Base-by-base conservation (phyloP, 2,329 filamentous ascomycete genomes). In the Fusarium haematococcum region DNA sequence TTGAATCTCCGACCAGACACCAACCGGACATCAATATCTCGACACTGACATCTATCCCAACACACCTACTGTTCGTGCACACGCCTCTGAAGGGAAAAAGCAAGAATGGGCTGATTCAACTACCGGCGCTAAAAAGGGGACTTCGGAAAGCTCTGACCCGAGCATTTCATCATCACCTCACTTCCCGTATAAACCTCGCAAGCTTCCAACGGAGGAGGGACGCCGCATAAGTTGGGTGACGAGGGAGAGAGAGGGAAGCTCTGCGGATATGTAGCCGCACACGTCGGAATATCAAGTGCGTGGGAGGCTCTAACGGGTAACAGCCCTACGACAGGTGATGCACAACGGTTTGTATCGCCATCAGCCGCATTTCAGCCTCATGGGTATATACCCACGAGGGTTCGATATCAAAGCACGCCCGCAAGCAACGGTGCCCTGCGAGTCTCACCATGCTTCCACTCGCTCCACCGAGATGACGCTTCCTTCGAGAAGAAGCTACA, bases 81-180 rank as follows among this genome's bases (percentile, higher is more conserved):
- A 52, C 48, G n/a, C 48, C 48, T 52, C 27, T 5, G 5, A 14
- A 39, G 20, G n/a, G 32, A 37, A 32, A 18, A 58, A 67, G 63
- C 48, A 20, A 68, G 54, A 63, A 71, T 67, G 9, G 23, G 43
- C 23, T 27, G 25, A 64, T 58, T n/a, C 27, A 58, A 39, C 48
- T 39, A 58, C 70, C 69, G 58, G 48, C 59, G 45, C 61, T 70
- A 35, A 27, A 18, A 30, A 23, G 27, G 39, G 62, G 66, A 35
- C 16, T 35, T 56, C n/a, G 50, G 50, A 20, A 56, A 33, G 50
- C 30, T 57, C 54, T 57, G 32, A 41, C 54, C 56, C 32, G 61
- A 39, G 58, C 52, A n/a, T 63, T 27, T 27, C 66, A 73, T 67
- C 70, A 52, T 25, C 48, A 52, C 48, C 48, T 52, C 48, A 52